Evolutionary conservation across 106 monocot genomes (phyloP), one percentile per base, ranked within the genome.

Genomic region (Dioscorea dumetorum): DNA sequence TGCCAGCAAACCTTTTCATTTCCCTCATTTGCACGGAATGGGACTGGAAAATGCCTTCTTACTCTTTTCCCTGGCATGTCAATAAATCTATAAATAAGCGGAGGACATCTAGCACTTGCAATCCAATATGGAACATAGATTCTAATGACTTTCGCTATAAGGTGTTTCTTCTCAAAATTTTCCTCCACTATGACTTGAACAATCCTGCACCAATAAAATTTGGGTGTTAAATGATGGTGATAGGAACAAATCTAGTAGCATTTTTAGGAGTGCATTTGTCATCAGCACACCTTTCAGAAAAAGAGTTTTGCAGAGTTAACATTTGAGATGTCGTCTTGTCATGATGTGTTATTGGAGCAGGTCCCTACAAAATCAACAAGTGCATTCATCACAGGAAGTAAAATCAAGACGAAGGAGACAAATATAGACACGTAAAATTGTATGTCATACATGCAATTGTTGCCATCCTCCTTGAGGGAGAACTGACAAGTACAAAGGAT

Each of bases 121-220:
- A 99, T 83, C 99, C 99, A 99, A 79, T 75, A 99, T 50, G 99
- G 90, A 69, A 74, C 99, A 79, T 93, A 93, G 34, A 90, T 79
- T 70, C 85, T 78, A 68, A 93, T 61, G 52, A 50, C 59, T 57
- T 79, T 87, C 66, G 90, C 73, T 34, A 83, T 65, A 59, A 81
- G 72, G 19, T 64, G 58, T 4, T 83, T 80, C 57, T 87, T 87
- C 48, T 83, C 85, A 57, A 68, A 77, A 50, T 80, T 90, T 57
- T 99, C 90, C 21, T 99, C 99, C 53, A 99, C 67, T 60, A 93
- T 76, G 67, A 93, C 61, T 81, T 85, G 85, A 57, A 82, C 87
- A 78, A 87, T 72, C 89, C 97, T 97, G 79, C 48, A 79, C 17
- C 28, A 28, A 28, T 28, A 28, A 28, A 28, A 70, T 15, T 15